Percentiles rank a stretch among this genome's conserved stretches.
Evolutionary conservation across 2,329 filamentous ascomycete genomes (phyloP).

Genomic region (Hypoxylon sp.): DNA sequence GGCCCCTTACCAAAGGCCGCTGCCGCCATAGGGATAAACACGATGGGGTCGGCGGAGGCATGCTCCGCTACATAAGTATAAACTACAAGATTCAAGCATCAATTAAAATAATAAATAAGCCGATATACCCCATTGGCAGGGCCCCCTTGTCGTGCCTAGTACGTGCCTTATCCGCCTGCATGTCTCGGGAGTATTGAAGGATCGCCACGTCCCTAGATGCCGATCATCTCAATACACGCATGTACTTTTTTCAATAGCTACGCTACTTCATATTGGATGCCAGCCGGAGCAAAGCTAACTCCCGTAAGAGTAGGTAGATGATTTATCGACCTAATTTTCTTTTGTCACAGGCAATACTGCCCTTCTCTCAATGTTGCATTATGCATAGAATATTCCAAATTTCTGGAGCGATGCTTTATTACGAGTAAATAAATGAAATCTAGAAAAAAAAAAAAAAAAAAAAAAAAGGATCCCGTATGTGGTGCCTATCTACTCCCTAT

Average conservation of each 20-base stretch:
- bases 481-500: no score
- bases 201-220: slow-evolving; percentile 28
- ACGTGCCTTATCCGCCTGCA: slow-evolving; percentile 38
- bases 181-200: slow-evolving; percentile 37
- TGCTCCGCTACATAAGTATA: slow-evolving; percentile 40
- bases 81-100: slow-evolving; percentile 34
- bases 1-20: slow-evolving; percentile 22
- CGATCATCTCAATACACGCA: slow-evolving; percentile 36
- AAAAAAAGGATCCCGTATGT: no score
- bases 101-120: slow-evolving; percentile 39
- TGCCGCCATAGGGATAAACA: no score
- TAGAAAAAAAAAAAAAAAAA: no score
- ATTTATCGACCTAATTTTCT: slow-evolving; percentile 11
- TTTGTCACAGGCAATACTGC: slow-evolving; percentile 15
- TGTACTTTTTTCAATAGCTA: slow-evolving; percentile 33
- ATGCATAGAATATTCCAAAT: slow-evolving; percentile 32
- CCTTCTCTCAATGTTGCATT: slow-evolving; percentile 18
- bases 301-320: slow-evolving; percentile 11
- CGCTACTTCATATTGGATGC: slow-evolving; percentile 3
- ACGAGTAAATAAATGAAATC: slow-evolving; percentile 18
- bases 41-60: slow-evolving; percentile 36
- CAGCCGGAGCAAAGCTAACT: slow-evolving; percentile 5
- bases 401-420: background rate
- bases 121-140: slow-evolving; percentile 36
- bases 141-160: slow-evolving; percentile 36